These are phyloP conservation scores for Lentinula edodes DNA, from an alignment of 768 basidiomycete genomes.

Conservation along the genomic window DNA sequence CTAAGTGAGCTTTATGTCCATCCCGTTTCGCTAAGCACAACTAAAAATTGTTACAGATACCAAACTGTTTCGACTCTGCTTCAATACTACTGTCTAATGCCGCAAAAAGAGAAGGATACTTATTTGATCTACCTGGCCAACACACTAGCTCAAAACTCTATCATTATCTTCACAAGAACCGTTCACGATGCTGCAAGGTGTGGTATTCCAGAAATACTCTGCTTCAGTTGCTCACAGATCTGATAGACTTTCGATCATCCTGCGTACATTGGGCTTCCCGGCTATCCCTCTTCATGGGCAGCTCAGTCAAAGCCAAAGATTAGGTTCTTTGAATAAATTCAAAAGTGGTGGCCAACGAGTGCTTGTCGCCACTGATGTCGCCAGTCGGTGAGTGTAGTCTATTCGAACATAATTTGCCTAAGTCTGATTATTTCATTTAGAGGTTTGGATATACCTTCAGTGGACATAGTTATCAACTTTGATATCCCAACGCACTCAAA, in stretches of 20 bases:
- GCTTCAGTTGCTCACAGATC: background rate
- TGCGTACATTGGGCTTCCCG: conserved; percentile 87
- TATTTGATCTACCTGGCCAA: conserved; percentile 88
- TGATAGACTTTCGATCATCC: conserved; percentile 74
- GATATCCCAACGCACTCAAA: conserved; percentile 97
- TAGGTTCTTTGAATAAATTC: conserved; percentile 93
- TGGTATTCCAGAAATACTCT: background rate
- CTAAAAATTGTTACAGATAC: conserved; percentile 51
- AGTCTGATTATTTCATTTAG: conserved; percentile 45
- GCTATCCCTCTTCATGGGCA: conserved; percentile 96
- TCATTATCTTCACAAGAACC: conserved; percentile 95
- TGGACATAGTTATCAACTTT: conserved; percentile 97
- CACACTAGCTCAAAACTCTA: conserved; percentile 84
- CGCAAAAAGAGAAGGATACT: conserved; percentile 86
- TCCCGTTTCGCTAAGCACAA: conserved; percentile 15
- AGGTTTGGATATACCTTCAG: conserved; percentile 92
- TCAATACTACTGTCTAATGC: conserved; percentile 94
- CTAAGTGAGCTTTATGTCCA: conserved; percentile 40
- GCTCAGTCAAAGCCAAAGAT: conserved; percentile 86
- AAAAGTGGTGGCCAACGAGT: conserved; percentile 90
- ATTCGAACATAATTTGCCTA: conserved; percentile 51
- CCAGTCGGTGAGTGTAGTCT: conserved; percentile 61
- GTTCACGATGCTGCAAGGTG: conserved; percentile 86
- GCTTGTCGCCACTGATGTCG: conserved; percentile 94
- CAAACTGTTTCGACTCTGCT: conserved; percentile 93